These are phyloP conservation scores for Aspergillus ibericus DNA, from an alignment of 2,329 filamentous ascomycete genomes.

Conservation along the genomic window DNA sequence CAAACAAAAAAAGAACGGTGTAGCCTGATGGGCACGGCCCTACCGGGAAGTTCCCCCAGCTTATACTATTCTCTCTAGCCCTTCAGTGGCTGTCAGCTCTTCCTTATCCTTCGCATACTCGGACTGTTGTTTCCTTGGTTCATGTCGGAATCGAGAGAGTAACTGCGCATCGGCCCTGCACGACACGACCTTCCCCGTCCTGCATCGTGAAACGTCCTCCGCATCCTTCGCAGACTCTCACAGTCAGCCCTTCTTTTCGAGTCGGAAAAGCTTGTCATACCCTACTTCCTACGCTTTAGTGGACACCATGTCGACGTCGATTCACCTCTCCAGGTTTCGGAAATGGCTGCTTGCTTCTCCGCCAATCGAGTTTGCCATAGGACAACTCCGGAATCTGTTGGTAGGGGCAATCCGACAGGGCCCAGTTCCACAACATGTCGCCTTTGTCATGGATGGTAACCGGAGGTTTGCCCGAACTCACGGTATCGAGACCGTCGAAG, in stretches of 20 bases:
- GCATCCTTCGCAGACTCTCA: neutral
- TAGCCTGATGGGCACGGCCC: constrained; percentile 31
- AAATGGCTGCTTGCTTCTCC: constrained; percentile 85
- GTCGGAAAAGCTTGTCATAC: constrained; percentile 2
- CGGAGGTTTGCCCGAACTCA: constrained; percentile 85
- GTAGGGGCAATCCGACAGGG: constrained; percentile 89
- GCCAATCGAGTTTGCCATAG: constrained; percentile 85
- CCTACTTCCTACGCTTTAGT: neutral
- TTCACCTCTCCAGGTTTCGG: constrained; percentile 62
- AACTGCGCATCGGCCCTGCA: neutral
- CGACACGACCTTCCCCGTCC: neutral
- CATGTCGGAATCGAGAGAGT: neutral
- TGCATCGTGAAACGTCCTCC: neutral
- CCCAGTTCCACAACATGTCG: constrained; percentile 88
- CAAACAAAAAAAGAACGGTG: constrained; percentile 22
- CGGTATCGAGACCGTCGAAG: constrained; percentile 94
- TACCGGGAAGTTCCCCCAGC: constrained; percentile 11
- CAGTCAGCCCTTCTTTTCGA: neutral
- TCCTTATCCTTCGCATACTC: neutral
- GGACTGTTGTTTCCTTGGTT: neutral
- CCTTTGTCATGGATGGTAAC: constrained; percentile 99
- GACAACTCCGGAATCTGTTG: constrained; percentile 75
- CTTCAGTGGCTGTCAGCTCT: neutral
- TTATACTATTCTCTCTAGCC: constrained; percentile 9
- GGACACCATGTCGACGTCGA: constrained; percentile 47